Conservation (phyloP, 108 stramenopile genomes). For the Skeletonema marinoi region DNA sequence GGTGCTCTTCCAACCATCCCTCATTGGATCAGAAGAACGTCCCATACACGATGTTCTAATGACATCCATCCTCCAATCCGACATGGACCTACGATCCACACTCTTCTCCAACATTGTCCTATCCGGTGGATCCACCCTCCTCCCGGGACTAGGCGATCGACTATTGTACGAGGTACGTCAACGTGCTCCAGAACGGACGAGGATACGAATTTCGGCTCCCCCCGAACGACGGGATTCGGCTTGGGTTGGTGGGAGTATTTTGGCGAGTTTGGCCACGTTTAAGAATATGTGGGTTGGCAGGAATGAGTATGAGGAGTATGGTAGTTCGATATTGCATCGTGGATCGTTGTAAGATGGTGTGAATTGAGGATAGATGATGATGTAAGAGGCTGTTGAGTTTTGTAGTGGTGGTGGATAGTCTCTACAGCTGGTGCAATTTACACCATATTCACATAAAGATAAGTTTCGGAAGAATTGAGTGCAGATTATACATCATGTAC, state of each 20-base stretch:
- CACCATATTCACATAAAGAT: neutral
- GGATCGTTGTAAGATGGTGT: slow-evolving; percentile 59
- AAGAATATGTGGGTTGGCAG: slow-evolving; percentile 97
- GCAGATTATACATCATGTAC: neutral
- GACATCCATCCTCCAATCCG: slow-evolving; percentile 87
- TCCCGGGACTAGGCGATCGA: slow-evolving; percentile 94
- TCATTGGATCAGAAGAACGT: slow-evolving; percentile 90
- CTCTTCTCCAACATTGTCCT: slow-evolving; percentile 95
- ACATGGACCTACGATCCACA: slow-evolving; percentile 91
- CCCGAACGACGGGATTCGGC: slow-evolving; percentile 88
- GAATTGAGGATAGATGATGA: neutral
- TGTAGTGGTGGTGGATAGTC: neutral
- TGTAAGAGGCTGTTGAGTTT: neutral
- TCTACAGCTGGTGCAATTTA: neutral
- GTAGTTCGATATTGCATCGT: slow-evolving; percentile 80
- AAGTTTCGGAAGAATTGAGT: neutral
- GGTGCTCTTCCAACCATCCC: slow-evolving; percentile 91
- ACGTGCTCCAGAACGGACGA: slow-evolving; percentile 78
- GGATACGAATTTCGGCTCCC: slow-evolving; percentile 91
- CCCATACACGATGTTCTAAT: slow-evolving; percentile 89
- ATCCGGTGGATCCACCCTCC: slow-evolving; percentile 92
- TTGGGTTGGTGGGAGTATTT: slow-evolving; percentile 96
- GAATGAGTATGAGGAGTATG: slow-evolving; percentile 95
- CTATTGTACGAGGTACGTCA: slow-evolving; percentile 92
- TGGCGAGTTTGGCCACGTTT: slow-evolving; percentile 97